phyloP scores from a whole-genome alignment of 805 yeast genomes.

The Pichia ethanolica region DNA sequence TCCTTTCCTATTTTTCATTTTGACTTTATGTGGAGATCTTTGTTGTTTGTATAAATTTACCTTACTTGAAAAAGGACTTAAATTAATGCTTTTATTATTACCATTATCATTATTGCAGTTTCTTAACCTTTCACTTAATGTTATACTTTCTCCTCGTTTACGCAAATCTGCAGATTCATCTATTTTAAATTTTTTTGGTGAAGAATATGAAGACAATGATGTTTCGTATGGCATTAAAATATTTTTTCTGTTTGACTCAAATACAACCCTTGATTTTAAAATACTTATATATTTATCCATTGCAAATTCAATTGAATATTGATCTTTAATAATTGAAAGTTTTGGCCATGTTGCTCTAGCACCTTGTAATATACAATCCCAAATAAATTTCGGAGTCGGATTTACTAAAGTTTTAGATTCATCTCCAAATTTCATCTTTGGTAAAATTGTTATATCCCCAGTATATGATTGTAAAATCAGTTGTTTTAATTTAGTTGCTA shows the following conservation, averaged over 20 bases:
- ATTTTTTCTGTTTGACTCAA: slow-evolving; percentile 12
- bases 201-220: background rate
- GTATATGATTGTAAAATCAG: slow-evolving; percentile 80
- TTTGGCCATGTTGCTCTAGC: slow-evolving; percentile 94
- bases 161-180: background rate
- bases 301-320: slow-evolving; percentile 83
- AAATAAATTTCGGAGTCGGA: slow-evolving; percentile 71
- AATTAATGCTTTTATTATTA: slow-evolving; percentile 26
- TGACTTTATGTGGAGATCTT: background rate
- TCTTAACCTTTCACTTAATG: slow-evolving; percentile 31
- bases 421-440: slow-evolving; percentile 57
- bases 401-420: slow-evolving; percentile 60
- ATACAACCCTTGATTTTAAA: slow-evolving; percentile 54
- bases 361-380: slow-evolving; percentile 69
- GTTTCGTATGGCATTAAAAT: background rate
- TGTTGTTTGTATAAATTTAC: background rate
- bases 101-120: slow-evolving; percentile 26
- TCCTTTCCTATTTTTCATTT: background rate
- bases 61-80: slow-evolving; percentile 1
- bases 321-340: slow-evolving; percentile 75
- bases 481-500: slow-evolving; percentile 66
- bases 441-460: slow-evolving; percentile 91
- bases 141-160: slow-evolving; percentile 2
- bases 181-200: slow-evolving; percentile 1
- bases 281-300: slow-evolving; percentile 71